Base-by-base conservation (phyloP, 2,329 filamentous ascomycete genomes). In the Colletotrichum somersetense region DNA sequence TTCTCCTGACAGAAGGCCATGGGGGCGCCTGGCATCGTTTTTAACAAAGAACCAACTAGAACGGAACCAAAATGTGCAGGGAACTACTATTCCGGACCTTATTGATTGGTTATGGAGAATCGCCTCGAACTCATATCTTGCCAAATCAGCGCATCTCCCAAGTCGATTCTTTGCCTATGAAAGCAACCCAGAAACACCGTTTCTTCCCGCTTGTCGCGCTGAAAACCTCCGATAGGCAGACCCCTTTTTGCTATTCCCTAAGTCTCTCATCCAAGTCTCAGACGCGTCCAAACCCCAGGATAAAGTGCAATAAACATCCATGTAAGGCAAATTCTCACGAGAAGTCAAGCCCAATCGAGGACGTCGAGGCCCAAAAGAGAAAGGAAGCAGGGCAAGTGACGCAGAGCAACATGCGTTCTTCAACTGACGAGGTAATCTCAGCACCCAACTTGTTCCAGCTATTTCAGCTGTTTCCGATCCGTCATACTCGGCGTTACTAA, bases 61-160 rank as follows among this genome's bases (percentile, higher is more conserved):
- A 40, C 33, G 50, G 33, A 23, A 46, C 18, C 8, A 50, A 18
- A 18, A 20, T 5, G 12, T 46, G 52, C 53, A 65, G 40, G 16
- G 53, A 69, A 65, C 59, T 61, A 57, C 46, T 50, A 50, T 57
- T 57, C 18, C 23, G 56, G 66, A 53, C 40, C 40, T 72, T 52
- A 48, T 58, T 64, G 44, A 61, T 42, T 40, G 57, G 52, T 26
- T 48, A 56, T 55, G 58, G 66, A 61, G 46, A 64, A 56, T 30
- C 55, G 50, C 61, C 66, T 69, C 55, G 69, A 72, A 56, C 26
- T 40, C 52, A 59, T 62, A 64, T 23, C 55, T 61, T 52, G 55
- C 26, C 48, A 50, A 48, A 38, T 57, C 52, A 64, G 50, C 26
- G 30, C 26, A 38, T 59, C 23, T 61, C 46, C n/a, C 23, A 61